phyloP scores from a whole-genome alignment of 371 early-diverging fungal species.

The Apophysomyces sp. region DNA sequence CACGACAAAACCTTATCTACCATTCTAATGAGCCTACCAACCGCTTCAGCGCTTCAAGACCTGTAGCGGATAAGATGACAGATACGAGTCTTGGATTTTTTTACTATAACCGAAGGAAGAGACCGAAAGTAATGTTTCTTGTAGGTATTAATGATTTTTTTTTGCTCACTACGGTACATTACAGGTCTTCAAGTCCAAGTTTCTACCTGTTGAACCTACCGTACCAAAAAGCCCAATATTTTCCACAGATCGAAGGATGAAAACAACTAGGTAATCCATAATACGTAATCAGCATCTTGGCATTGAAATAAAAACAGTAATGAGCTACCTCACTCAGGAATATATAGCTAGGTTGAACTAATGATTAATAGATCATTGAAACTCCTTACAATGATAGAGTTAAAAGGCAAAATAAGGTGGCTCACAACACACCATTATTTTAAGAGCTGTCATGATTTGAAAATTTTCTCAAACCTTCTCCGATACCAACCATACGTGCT shows the following conservation, averaged over 20 bases:
- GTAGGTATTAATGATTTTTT: neutral
- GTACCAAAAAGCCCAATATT: constrained; percentile 6
- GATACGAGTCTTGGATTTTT: neutral
- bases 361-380: no score
- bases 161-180: no score
- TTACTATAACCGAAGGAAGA: neutral
- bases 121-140: neutral
- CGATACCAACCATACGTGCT: no score
- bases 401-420: no score
- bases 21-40: neutral
- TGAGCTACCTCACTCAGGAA: no score
- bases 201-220: constrained; percentile 4
- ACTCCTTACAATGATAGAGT: no score
- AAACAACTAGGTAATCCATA: neutral
- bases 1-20: neutral
- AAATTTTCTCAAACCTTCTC: no score
- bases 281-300: neutral
- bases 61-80: neutral
- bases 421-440: no score
- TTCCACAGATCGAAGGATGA: constrained; percentile 3
- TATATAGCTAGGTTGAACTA: no score
- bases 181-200: neutral
- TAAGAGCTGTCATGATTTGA: no score
- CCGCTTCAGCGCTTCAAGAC: neutral
- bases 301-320: neutral